A percentile compares a stretch with the other conserved stretches of the same genome.
Evolutionary conservation across 257 asterid species (phyloP).

Genomic region (Solanum pimpinellifolium): DNA sequence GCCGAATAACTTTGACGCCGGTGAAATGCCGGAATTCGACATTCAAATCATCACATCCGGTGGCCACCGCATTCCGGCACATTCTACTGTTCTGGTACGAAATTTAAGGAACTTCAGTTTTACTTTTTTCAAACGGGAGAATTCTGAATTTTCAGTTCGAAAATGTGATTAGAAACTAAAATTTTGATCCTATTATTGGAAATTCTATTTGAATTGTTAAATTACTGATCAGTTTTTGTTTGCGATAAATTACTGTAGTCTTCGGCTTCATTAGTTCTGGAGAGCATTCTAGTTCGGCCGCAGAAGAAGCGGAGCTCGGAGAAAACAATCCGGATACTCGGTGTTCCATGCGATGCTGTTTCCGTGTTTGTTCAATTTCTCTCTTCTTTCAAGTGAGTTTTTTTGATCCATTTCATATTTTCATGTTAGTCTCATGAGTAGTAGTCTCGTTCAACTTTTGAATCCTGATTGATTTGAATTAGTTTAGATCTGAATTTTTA

Average conservation of each 20-base stretch:
- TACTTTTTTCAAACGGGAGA: neutral
- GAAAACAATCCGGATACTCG: slow-evolving; percentile 49
- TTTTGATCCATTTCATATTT: neutral
- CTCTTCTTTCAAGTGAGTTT: slow-evolving; percentile 58
- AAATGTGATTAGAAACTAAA: neutral
- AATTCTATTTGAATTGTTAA: neutral
- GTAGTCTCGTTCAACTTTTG: neutral
- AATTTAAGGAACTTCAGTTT: neutral
- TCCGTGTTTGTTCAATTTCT: slow-evolving; percentile 53
- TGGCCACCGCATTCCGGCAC: slow-evolving; percentile 55
- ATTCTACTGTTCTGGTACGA: slow-evolving; percentile 57
- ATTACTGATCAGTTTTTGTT: neutral
- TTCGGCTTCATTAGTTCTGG: slow-evolving; percentile 74
- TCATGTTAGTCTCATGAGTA: neutral
- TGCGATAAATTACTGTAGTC: slow-evolving; percentile 25
- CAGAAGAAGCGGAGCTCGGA: slow-evolving; percentile 43
- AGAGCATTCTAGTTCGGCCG: slow-evolving; percentile 61
- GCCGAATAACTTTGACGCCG: slow-evolving; percentile 14
- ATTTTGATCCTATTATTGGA: neutral
- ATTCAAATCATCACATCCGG: slow-evolving; percentile 49
- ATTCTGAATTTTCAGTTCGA: neutral
- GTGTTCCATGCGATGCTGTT: slow-evolving; percentile 90
- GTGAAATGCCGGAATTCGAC: slow-evolving; percentile 46
- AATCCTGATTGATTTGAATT: neutral
- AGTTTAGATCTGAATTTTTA: neutral